phyloP scores from a whole-genome alignment of 257 asterid species.

The Thymus quinquecostatus region DNA sequence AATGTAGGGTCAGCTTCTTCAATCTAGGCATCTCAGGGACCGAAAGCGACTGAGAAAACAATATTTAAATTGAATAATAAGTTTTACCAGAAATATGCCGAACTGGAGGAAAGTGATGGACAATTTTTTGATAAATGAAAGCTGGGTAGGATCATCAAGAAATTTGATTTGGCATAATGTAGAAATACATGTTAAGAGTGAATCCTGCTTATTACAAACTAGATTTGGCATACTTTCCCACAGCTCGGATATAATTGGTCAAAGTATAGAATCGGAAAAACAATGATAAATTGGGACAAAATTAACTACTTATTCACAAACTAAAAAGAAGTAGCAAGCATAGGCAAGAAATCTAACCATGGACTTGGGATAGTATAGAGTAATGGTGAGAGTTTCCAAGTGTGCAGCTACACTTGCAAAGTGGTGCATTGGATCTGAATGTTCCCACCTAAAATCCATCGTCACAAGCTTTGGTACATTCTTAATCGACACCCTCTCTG shows the following conservation, averaged over 20 bases:
- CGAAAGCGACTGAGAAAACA: background rate
- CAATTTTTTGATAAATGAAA: too few relatives aligned
- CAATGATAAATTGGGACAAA: too few relatives aligned
- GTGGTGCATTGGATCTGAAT: background rate
- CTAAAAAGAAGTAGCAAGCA: background rate
- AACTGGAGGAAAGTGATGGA: too few relatives aligned
- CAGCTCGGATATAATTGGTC: too few relatives aligned
- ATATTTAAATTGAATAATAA: background rate
- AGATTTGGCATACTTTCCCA: too few relatives aligned
- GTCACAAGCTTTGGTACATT: background rate
- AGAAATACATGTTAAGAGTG: background rate
- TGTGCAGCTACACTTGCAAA: background rate
- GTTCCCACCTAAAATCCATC: background rate
- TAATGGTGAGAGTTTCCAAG: background rate
- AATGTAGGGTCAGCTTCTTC: slow-evolving; percentile 10
- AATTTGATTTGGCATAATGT: too few relatives aligned
- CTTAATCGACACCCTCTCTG: background rate
- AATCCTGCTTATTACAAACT: too few relatives aligned
- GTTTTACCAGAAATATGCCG: too few relatives aligned
- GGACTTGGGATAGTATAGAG: background rate
- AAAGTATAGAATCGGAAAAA: too few relatives aligned
- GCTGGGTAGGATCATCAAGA: too few relatives aligned
- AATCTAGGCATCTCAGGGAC: slow-evolving; percentile 19
- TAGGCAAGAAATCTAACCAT: background rate
- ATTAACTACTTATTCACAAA: too few relatives aligned